A percentile compares a stretch with the other conserved stretches of the same genome.
Conservation (phyloP, 768 basidiomycete genomes). For the Boletus patriciae region DNA sequence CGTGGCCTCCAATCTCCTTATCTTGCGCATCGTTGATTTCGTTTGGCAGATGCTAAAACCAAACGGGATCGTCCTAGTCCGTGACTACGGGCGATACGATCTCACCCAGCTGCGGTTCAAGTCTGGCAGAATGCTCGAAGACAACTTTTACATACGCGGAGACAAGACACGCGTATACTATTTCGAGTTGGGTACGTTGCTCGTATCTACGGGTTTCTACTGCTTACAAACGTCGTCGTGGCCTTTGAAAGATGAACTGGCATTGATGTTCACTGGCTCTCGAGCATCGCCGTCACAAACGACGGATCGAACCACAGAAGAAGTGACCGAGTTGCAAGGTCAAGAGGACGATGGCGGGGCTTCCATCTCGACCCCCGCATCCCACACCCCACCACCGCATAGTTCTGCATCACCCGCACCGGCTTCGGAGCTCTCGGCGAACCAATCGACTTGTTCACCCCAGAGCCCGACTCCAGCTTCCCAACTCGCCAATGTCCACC, state of each 20-base stretch:
- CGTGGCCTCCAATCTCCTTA: slow-evolving; percentile 10
- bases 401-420: background rate
- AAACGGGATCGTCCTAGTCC: slow-evolving; percentile 76
- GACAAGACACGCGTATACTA: slow-evolving; percentile 98
- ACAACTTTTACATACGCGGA: slow-evolving; percentile 94
- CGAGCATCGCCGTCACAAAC: slow-evolving; percentile 37
- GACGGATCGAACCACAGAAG: slow-evolving; percentile 33
- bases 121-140: slow-evolving; percentile 79
- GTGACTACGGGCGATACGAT: slow-evolving; percentile 95
- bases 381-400: slow-evolving; percentile 10
- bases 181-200: slow-evolving; percentile 72
- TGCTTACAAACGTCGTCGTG: background rate
- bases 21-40: background rate
- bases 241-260: slow-evolving; percentile 63
- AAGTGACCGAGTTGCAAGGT: slow-evolving; percentile 36
- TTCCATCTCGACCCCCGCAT: slow-evolving; percentile 1
- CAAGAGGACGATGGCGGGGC: slow-evolving; percentile 15
- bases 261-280: slow-evolving; percentile 74
- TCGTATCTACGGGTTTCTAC: background rate
- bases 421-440: background rate
- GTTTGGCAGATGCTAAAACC: slow-evolving; percentile 80
- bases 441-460: background rate
- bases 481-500: slow-evolving; percentile 35
- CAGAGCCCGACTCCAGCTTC: background rate
- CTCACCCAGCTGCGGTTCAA: slow-evolving; percentile 95